Evolutionary conservation across 2,329 filamentous ascomycete genomes (phyloP).

Genomic region (Zopfia rhizophila): DNA sequence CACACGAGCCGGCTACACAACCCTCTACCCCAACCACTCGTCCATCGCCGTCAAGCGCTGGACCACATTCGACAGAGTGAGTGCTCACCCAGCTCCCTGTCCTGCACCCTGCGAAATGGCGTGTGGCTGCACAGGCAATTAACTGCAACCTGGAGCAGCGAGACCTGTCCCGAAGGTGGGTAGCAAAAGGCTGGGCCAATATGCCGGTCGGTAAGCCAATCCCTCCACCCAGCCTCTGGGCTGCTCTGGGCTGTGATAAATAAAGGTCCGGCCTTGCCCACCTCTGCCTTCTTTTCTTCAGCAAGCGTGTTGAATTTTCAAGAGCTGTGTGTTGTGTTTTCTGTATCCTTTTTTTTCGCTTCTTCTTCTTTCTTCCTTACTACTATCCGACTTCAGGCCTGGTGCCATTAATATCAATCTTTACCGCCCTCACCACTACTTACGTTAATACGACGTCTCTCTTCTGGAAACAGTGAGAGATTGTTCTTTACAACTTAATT

Average conservation of each 20-base stretch:
- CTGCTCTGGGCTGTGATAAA: conserved; percentile 40
- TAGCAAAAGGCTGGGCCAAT: conserved; percentile 32
- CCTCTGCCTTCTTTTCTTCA: conserved; percentile 55
- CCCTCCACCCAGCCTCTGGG: conserved; percentile 32
- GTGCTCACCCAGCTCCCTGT: conserved; percentile 39
- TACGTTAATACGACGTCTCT: conserved; percentile 32
- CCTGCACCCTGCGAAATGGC: conserved; percentile 42
- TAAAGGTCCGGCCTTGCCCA: conserved; percentile 42
- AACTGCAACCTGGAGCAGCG: conserved; percentile 40
- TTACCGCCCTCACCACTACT: conserved; percentile 29
- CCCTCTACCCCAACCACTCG: conserved; percentile 44
- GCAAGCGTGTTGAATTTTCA: conserved; percentile 62
- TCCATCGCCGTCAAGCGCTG: conserved; percentile 47
- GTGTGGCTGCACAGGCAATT: conserved; percentile 46
- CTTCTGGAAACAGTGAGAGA: conserved; percentile 25
- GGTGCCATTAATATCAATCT: conserved; percentile 54
- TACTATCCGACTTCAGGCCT: conserved; percentile 49
- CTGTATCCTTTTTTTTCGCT: conserved; percentile 54
- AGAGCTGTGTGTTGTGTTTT: conserved; percentile 61
- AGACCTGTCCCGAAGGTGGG: conserved; percentile 32
- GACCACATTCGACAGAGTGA: conserved; percentile 48
- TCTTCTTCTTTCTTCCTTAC: conserved; percentile 42
- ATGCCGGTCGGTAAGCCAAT: conserved; percentile 37
- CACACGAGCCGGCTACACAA: conserved; percentile 39
- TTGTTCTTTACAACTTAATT: conserved; percentile 45